These are phyloP conservation scores for Hordeum marinum DNA, from an alignment of 176 grass and related monocot genomes.

Conservation along the genomic window DNA sequence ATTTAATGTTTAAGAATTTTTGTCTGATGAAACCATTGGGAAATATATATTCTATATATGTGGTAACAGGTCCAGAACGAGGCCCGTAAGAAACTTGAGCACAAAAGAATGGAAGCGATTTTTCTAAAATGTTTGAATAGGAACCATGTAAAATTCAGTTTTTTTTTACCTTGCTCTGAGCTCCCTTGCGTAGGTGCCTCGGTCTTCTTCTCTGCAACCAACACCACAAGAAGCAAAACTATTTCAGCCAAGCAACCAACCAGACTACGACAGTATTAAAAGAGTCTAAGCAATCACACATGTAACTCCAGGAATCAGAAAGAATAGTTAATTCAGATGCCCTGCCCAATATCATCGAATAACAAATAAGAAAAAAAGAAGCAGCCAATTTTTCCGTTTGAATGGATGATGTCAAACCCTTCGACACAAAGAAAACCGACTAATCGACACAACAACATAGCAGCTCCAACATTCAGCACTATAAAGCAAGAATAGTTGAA, in stretches of 20 bases:
- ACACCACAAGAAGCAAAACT: constrained; percentile 7
- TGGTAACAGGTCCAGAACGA: not conserved
- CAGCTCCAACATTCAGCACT: not conserved
- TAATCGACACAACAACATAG: not conserved
- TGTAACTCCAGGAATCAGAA: not conserved
- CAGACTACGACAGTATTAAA: not conserved
- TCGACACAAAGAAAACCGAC: too few relatives aligned
- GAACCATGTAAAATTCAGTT: not conserved
- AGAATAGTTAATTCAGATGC: not conserved
- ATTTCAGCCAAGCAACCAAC: constrained; percentile 5
- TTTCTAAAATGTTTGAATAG: not conserved
- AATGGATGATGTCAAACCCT: not conserved
- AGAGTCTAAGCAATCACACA: not conserved
- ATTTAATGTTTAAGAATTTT: not conserved
- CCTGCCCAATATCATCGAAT: not conserved
- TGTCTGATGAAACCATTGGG: constrained; percentile 12
- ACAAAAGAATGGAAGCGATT: not conserved
- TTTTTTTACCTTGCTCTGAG: constrained; percentile 56
- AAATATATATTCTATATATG: not conserved
- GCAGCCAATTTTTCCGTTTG: not conserved
- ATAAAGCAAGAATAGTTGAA: not conserved
- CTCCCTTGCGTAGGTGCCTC: constrained; percentile 42
- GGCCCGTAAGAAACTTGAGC: not conserved
- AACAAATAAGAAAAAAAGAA: not conserved
- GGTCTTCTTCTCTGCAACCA: constrained; percentile 43